phyloP scores from a whole-genome alignment of 2,329 filamentous ascomycete genomes.

The Fulvia fulva region DNA sequence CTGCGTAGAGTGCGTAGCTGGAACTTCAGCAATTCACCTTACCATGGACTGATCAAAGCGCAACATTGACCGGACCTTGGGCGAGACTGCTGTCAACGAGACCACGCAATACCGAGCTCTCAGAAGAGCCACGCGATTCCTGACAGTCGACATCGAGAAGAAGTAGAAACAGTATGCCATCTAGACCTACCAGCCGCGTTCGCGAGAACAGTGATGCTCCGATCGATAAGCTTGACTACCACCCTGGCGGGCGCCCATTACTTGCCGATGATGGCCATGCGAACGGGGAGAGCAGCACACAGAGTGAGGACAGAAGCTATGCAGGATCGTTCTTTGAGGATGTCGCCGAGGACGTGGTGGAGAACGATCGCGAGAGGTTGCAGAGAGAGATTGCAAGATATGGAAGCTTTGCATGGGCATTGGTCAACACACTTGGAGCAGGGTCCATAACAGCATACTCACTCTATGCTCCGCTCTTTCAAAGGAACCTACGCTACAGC shows the following conservation, averaged over 20 bases:
- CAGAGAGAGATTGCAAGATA: conserved; percentile 51
- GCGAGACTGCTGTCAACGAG: background rate
- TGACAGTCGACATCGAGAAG: background rate
- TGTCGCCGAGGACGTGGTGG: conserved; percentile 58
- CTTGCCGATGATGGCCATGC: conserved; percentile 32
- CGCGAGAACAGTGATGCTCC: conserved; percentile 15
- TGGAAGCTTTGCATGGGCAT: conserved; percentile 57
- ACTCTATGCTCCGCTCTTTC: conserved; percentile 86
- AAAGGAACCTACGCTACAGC: conserved; percentile 78
- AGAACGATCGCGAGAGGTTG: conserved; percentile 54
- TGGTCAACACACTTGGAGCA: conserved; percentile 69
- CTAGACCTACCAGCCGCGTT: conserved; percentile 18
- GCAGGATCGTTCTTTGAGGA: conserved; percentile 56
- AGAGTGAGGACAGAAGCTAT: conserved; percentile 43
- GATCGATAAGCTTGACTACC: conserved; percentile 52
- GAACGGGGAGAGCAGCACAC: conserved; percentile 24
- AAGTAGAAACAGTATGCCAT: background rate
- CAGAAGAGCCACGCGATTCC: background rate
- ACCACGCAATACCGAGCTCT: background rate
- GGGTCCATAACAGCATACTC: conserved; percentile 92
- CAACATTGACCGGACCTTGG: background rate
- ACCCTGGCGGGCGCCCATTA: conserved; percentile 39
- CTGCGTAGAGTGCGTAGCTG: background rate
- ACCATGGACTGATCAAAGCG: background rate
- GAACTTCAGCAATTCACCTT: background rate